A percentile compares a stretch with the other conserved stretches of the same genome.
Conservation (phyloP, 2,329 filamentous ascomycete species). For the Amylocarpus encephaloides region DNA sequence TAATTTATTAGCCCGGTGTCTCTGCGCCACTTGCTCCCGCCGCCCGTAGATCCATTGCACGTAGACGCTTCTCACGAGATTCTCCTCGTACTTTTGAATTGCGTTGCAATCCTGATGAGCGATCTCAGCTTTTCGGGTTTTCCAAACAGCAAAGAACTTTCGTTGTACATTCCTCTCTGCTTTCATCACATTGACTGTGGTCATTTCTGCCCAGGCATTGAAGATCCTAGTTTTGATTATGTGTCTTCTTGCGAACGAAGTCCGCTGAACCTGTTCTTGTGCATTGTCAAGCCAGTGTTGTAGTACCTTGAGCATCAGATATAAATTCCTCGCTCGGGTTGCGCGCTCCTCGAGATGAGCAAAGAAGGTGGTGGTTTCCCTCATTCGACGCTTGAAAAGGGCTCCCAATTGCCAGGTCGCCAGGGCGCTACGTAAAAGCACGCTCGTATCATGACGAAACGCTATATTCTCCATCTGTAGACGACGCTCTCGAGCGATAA, state of each 20-base stretch:
- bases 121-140: slow-evolving; percentile 20
- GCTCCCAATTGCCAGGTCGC: slow-evolving; percentile 42
- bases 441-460: slow-evolving; percentile 41
- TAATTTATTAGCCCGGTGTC: slow-evolving; percentile 13
- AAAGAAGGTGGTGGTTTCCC: slow-evolving; percentile 47
- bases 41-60: slow-evolving; percentile 34
- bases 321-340: slow-evolving; percentile 56
- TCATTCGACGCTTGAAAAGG: slow-evolving; percentile 13
- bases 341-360: slow-evolving; percentile 53
- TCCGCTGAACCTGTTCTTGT: slow-evolving; percentile 58
- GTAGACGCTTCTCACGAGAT: slow-evolving; percentile 28
- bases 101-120: slow-evolving; percentile 25
- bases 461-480: slow-evolving; percentile 39
- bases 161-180: slow-evolving; percentile 44
- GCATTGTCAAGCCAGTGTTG: slow-evolving; percentile 63
- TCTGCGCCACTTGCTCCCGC: slow-evolving; percentile 17
- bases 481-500: slow-evolving; percentile 32
- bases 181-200: slow-evolving; percentile 38
- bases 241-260: slow-evolving; percentile 61
- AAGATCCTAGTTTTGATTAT: slow-evolving; percentile 65
- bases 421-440: slow-evolving; percentile 46
- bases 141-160: slow-evolving; percentile 49
- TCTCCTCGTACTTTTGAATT: slow-evolving; percentile 27
- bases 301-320: slow-evolving; percentile 57
- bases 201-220: slow-evolving; percentile 62